Evolutionary conservation across 2,329 filamentous ascomycete genomes (phyloP).

Genomic region (Catunica adiposa): DNA sequence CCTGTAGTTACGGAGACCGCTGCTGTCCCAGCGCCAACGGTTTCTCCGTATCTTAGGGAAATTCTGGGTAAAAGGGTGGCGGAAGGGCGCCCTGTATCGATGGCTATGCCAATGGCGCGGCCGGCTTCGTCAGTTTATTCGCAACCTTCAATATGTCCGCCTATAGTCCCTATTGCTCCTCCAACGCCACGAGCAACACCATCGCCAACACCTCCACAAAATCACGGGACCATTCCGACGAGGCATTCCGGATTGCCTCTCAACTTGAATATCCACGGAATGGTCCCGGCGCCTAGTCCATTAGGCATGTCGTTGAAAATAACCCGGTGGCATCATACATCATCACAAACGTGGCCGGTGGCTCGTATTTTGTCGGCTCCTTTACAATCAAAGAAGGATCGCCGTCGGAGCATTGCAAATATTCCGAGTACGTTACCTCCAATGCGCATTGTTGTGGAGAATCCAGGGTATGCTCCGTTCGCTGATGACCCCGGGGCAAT

Average conservation of each 20-base stretch:
- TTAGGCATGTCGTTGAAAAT: conserved; percentile 9
- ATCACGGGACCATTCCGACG: background rate
- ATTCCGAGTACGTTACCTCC: conserved; percentile 6
- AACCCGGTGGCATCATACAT: conserved; percentile 9
- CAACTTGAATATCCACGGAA: conserved; percentile 10
- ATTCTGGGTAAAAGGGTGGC: conserved; percentile 25
- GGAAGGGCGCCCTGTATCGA: conserved; percentile 19
- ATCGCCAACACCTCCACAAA: conserved; percentile 4
- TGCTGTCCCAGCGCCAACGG: conserved; percentile 34
- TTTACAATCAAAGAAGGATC: conserved; percentile 1
- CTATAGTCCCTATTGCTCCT: no score
- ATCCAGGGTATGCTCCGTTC: conserved; percentile 11
- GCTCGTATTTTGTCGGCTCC: conserved; percentile 9
- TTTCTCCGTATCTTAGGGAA: conserved; percentile 34
- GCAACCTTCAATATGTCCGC: background rate
- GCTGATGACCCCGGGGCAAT: conserved; percentile 15
- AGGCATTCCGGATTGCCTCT: background rate
- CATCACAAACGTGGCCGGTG: conserved; percentile 10
- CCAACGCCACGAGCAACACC: conserved; percentile 2
- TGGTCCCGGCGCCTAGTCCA: conserved; percentile 4
- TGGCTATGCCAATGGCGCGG: background rate
- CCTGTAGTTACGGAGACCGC: conserved; percentile 37
- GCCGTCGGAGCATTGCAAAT: conserved; percentile 7
- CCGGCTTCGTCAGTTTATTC: conserved; percentile 3
- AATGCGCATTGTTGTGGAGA: conserved; percentile 12